Evolutionary conservation across 345 rosid species (phyloP).

Genomic region (Eucalyptus tenuipes): DNA sequence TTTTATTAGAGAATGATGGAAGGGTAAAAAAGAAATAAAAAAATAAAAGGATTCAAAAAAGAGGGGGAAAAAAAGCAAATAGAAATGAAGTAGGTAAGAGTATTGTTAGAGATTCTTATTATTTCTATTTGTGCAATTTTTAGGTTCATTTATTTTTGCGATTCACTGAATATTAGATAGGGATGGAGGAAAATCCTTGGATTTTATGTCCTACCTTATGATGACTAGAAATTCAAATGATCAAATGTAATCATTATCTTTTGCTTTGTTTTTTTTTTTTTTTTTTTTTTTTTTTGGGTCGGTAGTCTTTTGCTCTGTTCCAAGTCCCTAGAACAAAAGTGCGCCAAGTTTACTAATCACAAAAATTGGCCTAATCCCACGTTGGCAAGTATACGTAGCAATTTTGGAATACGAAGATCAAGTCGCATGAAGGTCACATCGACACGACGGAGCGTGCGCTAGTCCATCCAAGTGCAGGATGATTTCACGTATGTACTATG

Average conservation of each 20-base stretch:
- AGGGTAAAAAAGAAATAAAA: neutral
- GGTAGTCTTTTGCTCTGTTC: neutral
- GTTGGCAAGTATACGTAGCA: too few species aligned
- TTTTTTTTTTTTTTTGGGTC: too few species aligned
- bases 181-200: neutral
- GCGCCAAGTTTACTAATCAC: neutral
- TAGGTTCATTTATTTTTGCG: too few species aligned
- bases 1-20: neutral
- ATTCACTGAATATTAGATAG: too few species aligned
- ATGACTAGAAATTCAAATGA: rapidly evolving
- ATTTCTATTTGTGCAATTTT: neutral
- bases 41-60: too few species aligned
- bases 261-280: neutral
- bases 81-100: neutral
- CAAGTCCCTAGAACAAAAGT: neutral
- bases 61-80: too few species aligned
- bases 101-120: too few species aligned
- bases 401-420: too few species aligned
- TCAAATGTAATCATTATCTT: neutral
- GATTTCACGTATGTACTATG: neutral
- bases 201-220: too few species aligned
- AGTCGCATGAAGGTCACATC: neutral
- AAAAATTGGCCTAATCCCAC: neutral
- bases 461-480: neutral
- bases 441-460: neutral